Conservation (phyloP, 108 stramenopile species). For the Stephanodiscus triporus region DNA sequence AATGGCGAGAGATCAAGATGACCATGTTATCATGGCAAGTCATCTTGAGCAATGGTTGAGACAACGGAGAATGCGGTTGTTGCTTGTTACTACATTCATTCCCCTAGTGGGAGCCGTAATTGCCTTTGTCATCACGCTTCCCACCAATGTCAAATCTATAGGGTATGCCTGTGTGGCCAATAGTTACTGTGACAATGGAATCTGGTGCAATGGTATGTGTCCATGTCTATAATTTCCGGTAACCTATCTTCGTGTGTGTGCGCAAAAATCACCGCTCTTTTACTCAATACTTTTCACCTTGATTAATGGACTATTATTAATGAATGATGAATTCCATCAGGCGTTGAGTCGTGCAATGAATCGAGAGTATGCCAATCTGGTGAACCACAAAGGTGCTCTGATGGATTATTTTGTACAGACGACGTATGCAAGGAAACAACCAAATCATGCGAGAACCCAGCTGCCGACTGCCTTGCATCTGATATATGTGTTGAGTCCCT, state of each 20-base stretch:
- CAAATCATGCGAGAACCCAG: not conserved
- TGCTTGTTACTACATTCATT: not conserved
- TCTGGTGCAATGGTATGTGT: slow-evolving; percentile 1
- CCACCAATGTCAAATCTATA: not conserved
- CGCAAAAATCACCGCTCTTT: not conserved
- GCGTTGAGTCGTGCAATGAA: not conserved
- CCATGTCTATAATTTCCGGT: not conserved
- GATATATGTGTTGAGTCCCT: not conserved
- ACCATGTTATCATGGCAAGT: not conserved
- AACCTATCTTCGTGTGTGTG: no score
- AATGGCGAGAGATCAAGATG: not conserved
- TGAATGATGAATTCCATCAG: not conserved
- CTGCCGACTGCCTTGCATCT: not conserved
- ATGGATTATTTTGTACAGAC: not conserved
- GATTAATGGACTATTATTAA: no score
- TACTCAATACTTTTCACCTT: not conserved
- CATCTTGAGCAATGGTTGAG: not conserved
- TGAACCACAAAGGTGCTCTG: not conserved
- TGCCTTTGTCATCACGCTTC: not conserved
- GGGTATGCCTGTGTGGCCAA: not conserved
- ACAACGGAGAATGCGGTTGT: not conserved
- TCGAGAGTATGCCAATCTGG: not conserved
- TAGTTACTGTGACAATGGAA: not conserved
- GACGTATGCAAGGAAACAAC: not conserved
- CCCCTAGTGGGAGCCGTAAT: not conserved